Evolutionary conservation across 2,329 filamentous ascomycete genomes (phyloP).

Genomic region (Neofusicoccum laricinum): DNA sequence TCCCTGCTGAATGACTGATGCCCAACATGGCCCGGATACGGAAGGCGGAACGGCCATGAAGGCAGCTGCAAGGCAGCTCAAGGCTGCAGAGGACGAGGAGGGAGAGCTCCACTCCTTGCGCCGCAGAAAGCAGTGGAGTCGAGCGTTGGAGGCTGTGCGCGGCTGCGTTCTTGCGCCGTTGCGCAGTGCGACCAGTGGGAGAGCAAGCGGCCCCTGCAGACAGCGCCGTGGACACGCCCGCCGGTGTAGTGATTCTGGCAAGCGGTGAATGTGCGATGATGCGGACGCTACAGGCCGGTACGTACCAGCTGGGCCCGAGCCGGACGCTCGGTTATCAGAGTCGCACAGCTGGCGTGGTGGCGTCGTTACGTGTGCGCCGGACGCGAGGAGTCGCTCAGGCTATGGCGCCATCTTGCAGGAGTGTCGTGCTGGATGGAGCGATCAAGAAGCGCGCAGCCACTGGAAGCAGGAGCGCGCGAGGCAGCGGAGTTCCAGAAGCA

Average conservation of each 20-base stretch:
- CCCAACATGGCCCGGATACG: background rate
- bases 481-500: background rate
- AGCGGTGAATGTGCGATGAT: background rate
- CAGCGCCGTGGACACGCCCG: background rate
- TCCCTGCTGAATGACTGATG: background rate
- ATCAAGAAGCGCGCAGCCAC: background rate
- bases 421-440: conserved; percentile 6
- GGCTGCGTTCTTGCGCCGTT: background rate
- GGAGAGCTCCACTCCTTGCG: background rate
- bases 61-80: background rate
- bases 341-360: background rate
- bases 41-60: background rate
- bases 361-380: background rate
- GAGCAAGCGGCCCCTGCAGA: background rate
- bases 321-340: background rate
- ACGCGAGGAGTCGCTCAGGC: background rate
- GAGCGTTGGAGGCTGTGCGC: background rate
- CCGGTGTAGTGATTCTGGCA: background rate
- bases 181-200: background rate
- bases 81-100: background rate
- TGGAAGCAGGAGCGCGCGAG: background rate
- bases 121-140: too few species aligned
- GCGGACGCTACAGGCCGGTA: background rate
- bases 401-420: conserved; percentile 10
- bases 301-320: background rate